Evolutionary conservation across 768 basidiomycete species (phyloP), one percentile per base, ranked within the genome.

Genomic region (Leccinellum luteum): DNA sequence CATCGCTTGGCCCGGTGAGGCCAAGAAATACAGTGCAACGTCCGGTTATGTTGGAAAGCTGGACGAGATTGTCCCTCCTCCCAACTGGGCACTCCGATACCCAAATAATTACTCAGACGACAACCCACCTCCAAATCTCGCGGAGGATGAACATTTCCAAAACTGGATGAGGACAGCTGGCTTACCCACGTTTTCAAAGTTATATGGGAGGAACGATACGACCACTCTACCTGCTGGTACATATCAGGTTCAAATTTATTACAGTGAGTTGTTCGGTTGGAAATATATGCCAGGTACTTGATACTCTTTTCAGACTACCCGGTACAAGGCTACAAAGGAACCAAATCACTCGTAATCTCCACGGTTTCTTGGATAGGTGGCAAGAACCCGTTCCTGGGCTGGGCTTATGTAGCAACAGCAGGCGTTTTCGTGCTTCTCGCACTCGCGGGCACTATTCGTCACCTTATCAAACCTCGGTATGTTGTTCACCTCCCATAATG

Each of bases 161-260:
- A 95, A 96, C 69, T 99, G 97, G 97, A 99, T 99, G 97, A 85
- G 96, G 57, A 97, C 95, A 2, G 93, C 97, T 1, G 97, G 96
- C 13, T 74, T 98, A 48, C 97, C 97, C 9, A 98, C 96, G 6
- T 99, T 99, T 73, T 87, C 93, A 31, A 98, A 99, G 75, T 77
- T 99, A 21, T 98, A 90, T 67, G 94, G 89, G 15, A 81, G 96
- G 61, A 98, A 98, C 69, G 95, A 98, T 66, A 72, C 83, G 28
- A 80, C 88, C 51, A 76, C 74, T 23, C 84, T 99, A 79, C 64
- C 66, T 19, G 79, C 84, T 54, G 97, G 94, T 8, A 78, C 73
- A 30, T 98, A 98, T 70, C 76, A 81, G 60, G 82, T 98, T 55
- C 75, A 79, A 27, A 81, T 94, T 58, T 84, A 85, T 63, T 81